phyloP scores from a whole-genome alignment of 805 yeast species.

The Lipomyces lipofer region DNA sequence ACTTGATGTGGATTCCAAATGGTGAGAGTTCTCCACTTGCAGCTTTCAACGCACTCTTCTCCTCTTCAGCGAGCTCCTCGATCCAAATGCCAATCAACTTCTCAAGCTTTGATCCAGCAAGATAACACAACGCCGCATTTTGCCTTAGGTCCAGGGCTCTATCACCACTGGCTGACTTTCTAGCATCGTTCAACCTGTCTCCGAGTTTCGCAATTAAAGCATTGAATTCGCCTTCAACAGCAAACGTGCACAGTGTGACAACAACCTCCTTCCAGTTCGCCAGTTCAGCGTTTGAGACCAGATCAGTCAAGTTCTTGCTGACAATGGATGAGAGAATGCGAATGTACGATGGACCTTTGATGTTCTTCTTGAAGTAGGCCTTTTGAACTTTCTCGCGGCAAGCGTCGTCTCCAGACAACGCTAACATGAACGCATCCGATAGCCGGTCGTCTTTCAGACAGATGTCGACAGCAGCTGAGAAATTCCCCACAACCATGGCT shows the following conservation, averaged over 20 bases:
- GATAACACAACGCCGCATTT: constrained; percentile 72
- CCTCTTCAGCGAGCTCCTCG: constrained; percentile 59
- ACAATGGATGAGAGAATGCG: constrained; percentile 70
- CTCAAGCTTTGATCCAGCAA: constrained; percentile 79
- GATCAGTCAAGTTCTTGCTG: constrained; percentile 56
- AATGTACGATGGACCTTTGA: constrained; percentile 56
- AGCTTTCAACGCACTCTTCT: constrained; percentile 39
- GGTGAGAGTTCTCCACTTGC: constrained; percentile 48
- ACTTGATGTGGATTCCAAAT: constrained; percentile 79
- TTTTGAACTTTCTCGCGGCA: constrained; percentile 68
- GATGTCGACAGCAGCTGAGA: constrained; percentile 63
- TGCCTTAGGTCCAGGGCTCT: constrained; percentile 51
- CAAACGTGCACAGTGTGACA: constrained; percentile 62
- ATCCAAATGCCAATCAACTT: constrained; percentile 83
- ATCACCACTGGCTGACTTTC: constrained; percentile 12
- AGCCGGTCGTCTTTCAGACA: constrained; percentile 65
- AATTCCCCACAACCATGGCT: constrained; percentile 61
- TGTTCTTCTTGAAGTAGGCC: constrained; percentile 65
- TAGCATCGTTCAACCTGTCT: constrained; percentile 60
- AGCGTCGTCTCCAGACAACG: constrained; percentile 57
- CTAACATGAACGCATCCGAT: constrained; percentile 78
- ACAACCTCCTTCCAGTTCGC: constrained; percentile 82
- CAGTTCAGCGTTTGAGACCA: constrained; percentile 76
- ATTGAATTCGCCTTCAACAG: constrained; percentile 50
- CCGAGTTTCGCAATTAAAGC: constrained; percentile 67